These are phyloP conservation scores for Citrus trifoliata DNA, from an alignment of 345 rosid species.

Conservation along the genomic window DNA sequence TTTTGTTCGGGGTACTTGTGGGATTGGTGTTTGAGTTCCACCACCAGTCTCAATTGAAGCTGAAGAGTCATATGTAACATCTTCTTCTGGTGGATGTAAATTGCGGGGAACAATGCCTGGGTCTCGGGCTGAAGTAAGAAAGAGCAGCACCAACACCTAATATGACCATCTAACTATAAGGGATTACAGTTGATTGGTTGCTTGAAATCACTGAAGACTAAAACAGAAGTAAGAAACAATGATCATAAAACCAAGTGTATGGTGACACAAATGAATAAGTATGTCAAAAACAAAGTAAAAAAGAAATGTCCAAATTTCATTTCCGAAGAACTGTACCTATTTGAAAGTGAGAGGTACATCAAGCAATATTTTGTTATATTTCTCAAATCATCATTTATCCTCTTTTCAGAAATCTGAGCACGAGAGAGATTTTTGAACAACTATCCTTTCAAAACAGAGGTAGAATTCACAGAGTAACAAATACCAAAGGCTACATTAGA, in stretches of 20 bases:
- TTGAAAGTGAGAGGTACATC: not conserved
- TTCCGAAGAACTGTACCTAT: not conserved
- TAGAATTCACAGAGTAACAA: not conserved
- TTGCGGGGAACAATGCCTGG: constrained; percentile 57
- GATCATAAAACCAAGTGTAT: not conserved
- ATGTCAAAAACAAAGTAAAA: not conserved
- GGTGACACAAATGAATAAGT: not conserved
- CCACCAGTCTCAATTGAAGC: constrained; percentile 24
- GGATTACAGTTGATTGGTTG: constrained; percentile 1
- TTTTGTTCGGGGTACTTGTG: constrained; percentile 35
- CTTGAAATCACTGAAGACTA: not conserved
- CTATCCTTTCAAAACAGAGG: not conserved
- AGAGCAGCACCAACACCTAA: constrained; percentile 45
- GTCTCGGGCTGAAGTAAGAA: constrained; percentile 47
- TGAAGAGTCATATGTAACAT: constrained; percentile 27
- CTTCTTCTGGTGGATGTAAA: constrained; percentile 48
- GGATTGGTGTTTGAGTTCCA: constrained; percentile 38
- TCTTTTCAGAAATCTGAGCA: not conserved
- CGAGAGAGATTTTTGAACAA: not conserved
- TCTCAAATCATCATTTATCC: not conserved
- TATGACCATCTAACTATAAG: constrained; percentile 12
- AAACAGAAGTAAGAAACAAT: not conserved
- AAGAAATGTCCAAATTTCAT: not conserved
- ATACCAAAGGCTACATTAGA: not conserved
- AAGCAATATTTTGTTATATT: not conserved